Evolutionary conservation across 179 eudicot species (phyloP), one percentile per base, ranked within the genome.

Genomic region (Actinidia arguta): DNA sequence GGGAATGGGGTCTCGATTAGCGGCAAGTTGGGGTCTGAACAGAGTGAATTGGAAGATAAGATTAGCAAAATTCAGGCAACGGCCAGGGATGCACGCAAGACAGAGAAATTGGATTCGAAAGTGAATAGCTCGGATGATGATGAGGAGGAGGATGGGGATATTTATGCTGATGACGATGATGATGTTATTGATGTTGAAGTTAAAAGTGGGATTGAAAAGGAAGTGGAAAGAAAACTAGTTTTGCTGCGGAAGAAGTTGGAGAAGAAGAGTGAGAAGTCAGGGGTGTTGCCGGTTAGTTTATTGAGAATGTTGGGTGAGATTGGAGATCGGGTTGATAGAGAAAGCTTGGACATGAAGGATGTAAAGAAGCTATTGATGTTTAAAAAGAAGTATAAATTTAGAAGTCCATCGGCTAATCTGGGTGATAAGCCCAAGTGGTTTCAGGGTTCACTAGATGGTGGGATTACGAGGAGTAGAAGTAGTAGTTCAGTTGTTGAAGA

Each of bases 31-130:
- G 77, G 82, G n/a, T 59, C 56, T 11, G 66, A 69, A 67, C 58
- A 71, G 79, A 85, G 52, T 55, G 91, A 87, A 82, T 73, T 90
- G 81, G 90, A 87, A 83, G 83, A 83, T 58, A 95, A 87, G 84
- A 87, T 95, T 86, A 79, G 82, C 78, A 95, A 95, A 82, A 96
- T 96, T 83, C 90, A 84, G 80, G 85, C 73, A 74, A 90, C 93
- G 96, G 99, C 98, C 6, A 90, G 90, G 90, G 91, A 88, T 82
- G 98, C 89, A 4, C 85, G 97, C 61, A 89, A 82, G 85, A 79
- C 79, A 46, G 99, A 93, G 80, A 88, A 81, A 82, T 83, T 75
- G 83, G 90, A 87, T 70, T 76, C 59, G 10, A 86, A 82, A 56
- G 75, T 22, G 18, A n/a, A n/a, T n/a, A n/a, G n/a, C n/a, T n/a